Conservation (phyloP, 805 yeast genomes). For the Candida andamanensis region DNA sequence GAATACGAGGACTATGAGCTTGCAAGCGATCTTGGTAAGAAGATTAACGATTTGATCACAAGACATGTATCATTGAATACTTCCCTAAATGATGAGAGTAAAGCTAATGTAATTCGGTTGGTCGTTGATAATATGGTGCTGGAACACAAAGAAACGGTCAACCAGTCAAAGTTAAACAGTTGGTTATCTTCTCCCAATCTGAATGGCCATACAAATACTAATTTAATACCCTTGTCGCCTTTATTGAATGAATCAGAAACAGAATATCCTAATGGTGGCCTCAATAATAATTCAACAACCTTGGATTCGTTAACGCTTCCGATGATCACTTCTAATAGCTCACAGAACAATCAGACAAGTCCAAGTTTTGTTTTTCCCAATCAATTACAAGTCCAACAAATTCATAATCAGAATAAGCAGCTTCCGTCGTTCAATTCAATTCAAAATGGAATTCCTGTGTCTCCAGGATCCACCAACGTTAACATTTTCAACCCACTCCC, state of each 20-base stretch:
- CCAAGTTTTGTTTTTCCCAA: conserved; percentile 15
- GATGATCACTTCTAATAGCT: conserved; percentile 2
- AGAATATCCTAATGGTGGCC: conserved; percentile 11
- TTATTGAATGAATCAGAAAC: conserved; percentile 22
- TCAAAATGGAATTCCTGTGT: conserved; percentile 27
- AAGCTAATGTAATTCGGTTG: conserved; percentile 5
- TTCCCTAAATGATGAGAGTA: conserved; percentile 6
- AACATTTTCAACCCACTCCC: background rate
- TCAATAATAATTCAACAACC: conserved; percentile 2
- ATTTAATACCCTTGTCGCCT: conserved; percentile 27
- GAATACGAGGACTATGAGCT: conserved; percentile 7
- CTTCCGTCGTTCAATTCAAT: conserved; percentile 33
- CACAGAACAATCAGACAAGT: background rate
- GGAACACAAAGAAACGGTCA: conserved; percentile 6
- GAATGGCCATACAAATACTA: conserved; percentile 5
- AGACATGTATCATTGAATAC: conserved; percentile 4
- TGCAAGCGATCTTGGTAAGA: conserved; percentile 3
- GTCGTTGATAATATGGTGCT: conserved; percentile 5
- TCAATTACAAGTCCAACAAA: conserved; percentile 15
- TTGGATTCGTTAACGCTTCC: conserved; percentile 10
- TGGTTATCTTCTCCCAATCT: conserved; percentile 9
- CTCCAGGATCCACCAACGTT: conserved; percentile 14
- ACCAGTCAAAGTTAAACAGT: background rate
- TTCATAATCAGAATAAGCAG: conserved; percentile 27
- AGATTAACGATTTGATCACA: conserved; percentile 7